phyloP scores from a whole-genome alignment of 140 eudicot species.

The Oenanthe javanica region DNA sequence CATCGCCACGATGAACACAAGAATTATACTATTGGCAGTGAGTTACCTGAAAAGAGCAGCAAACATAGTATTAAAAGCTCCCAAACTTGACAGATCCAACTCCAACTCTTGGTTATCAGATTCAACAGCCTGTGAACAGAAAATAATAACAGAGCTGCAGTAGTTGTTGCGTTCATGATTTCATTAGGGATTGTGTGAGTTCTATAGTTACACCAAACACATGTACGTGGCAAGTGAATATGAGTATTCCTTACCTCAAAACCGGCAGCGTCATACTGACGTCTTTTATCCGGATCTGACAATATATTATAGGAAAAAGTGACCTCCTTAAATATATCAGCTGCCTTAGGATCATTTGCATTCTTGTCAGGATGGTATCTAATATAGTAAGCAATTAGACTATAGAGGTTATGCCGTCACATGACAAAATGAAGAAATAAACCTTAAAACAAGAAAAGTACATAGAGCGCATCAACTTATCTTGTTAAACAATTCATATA shows the following conservation, averaged over 20 bases:
- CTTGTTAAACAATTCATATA: background rate
- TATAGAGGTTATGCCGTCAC: background rate
- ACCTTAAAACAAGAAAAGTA: background rate
- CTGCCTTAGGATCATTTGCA: slow-evolving; percentile 85
- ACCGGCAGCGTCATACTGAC: slow-evolving; percentile 89
- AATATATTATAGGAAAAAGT: slow-evolving; percentile 83
- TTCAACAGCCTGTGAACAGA: slow-evolving; percentile 68
- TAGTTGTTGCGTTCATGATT: background rate
- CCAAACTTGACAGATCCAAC: slow-evolving; percentile 95
- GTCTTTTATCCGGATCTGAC: slow-evolving; percentile 94
- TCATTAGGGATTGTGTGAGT: background rate
- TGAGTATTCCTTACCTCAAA: slow-evolving; percentile 55
- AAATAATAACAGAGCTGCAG: slow-evolving; percentile 1
- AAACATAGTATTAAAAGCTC: slow-evolving; percentile 90
- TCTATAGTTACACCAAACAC: background rate
- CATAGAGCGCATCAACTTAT: background rate
- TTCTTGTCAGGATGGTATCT: slow-evolving; percentile 99
- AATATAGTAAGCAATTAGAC: background rate
- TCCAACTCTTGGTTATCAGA: slow-evolving; percentile 86
- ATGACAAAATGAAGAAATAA: background rate
- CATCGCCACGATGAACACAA: background rate
- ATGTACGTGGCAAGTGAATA: background rate
- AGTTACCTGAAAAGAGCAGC: slow-evolving; percentile 91
- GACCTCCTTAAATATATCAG: slow-evolving; percentile 89
- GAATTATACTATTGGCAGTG: background rate